Conservation (phyloP, 352 stramenopile genomes). For the Phytophthora rubi region DNA sequence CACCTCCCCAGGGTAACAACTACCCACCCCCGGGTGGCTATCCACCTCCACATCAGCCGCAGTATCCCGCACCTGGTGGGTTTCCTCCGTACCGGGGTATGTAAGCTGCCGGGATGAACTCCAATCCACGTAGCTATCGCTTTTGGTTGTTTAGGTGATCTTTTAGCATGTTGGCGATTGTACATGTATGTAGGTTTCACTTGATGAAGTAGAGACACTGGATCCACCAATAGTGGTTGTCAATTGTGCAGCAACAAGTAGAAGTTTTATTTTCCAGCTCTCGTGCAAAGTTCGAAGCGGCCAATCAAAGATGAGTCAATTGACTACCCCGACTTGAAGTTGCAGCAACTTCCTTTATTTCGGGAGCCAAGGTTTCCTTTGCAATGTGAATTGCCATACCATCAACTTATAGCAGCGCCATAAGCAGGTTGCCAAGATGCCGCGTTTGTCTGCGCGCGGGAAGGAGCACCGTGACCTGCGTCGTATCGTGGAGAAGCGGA, state of each 20-base stretch:
- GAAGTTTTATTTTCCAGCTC: constrained; percentile 7
- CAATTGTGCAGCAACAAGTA: constrained; percentile 16
- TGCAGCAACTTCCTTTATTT: constrained; percentile 4
- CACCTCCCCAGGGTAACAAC: constrained; percentile 29
- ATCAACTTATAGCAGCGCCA: not conserved
- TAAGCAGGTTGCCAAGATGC: constrained; percentile 6
- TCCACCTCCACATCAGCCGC: constrained; percentile 20
- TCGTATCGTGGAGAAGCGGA: constrained; percentile 1
- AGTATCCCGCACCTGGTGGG: constrained; percentile 31
- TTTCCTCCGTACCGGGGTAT: constrained; percentile 40
- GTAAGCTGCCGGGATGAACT: constrained; percentile 10
- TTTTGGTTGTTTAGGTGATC: not conserved
- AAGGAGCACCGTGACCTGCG: constrained; percentile 9
- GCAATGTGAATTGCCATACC: not conserved
- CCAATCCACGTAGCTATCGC: not conserved
- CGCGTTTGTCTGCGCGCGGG: constrained; percentile 1
- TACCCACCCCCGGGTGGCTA: constrained; percentile 36
- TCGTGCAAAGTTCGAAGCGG: not conserved
- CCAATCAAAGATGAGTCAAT: constrained; percentile 9
- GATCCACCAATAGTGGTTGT: constrained; percentile 3
- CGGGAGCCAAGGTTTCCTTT: not conserved
- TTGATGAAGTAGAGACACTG: not conserved
- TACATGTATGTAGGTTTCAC: no score
- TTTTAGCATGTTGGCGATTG: no score
- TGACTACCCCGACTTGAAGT: constrained; percentile 14